Evolutionary conservation across 306 rosid species (phyloP), one percentile per base, ranked within the genome.

Genomic region (Fragaria vesca): DNA sequence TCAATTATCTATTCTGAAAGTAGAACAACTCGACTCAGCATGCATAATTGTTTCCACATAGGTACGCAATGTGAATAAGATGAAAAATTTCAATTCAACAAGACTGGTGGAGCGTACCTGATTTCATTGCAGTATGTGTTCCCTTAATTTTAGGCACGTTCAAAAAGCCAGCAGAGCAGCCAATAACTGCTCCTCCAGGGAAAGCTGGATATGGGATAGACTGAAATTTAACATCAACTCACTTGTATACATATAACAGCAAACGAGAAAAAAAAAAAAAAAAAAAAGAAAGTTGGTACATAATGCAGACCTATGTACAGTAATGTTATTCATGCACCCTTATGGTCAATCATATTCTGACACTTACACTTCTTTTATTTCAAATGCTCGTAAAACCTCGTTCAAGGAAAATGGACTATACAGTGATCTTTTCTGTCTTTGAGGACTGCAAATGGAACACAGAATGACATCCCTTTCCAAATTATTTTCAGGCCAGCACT

Each of bases 121-220:
- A 95, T 88, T 95, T 95, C 98, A 95, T 95, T 69, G 98, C 98
- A 12, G 97, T 91, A 79, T 91, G 97, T 46, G 95, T 91, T 79
- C 98, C 98, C 86, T 95, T 95, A 66, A 95, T 95, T 87, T 95
- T 95, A 18, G 96, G 97, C 52, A 95, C 98, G 75, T 95, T 92
- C 81, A 95, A 75, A 86, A 92, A 91, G 83, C 98, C 98, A 80
- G 97, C 93, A 72, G 98, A 95, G 73, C 98, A 95, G 81, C 98
- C 98, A 75, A 95, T 83, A 70, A 92, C 76, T 58, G 93, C 98
- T 85, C 98, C 98, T 80, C 97, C 98, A 58, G 98, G 97, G 79
- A 95, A 95, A 89, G 90, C 98, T 86, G 98, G 98, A 89, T 95
- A 95, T 71, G 98, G 97, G 88, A 95, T 86, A 85, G 97, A 95